Conservation (phyloP, 1,284 basidiomycete genomes). For the Volvariella surrecta region DNA sequence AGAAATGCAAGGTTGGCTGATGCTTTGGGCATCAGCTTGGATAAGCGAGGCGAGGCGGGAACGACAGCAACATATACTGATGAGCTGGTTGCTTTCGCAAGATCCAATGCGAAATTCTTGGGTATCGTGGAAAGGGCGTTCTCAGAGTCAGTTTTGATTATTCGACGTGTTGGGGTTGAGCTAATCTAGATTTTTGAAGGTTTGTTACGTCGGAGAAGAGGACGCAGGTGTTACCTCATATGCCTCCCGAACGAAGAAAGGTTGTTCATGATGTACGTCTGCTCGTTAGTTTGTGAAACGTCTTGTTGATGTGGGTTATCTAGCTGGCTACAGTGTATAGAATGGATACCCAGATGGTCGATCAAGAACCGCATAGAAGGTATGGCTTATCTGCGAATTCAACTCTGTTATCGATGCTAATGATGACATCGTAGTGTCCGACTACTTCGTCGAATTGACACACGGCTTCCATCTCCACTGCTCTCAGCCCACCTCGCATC, state of each 20-base stretch:
- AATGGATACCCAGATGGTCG: slow-evolving; percentile 77
- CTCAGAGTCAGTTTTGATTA: slow-evolving; percentile 44
- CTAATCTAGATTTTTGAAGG: slow-evolving; percentile 21
- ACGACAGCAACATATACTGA: slow-evolving; percentile 42
- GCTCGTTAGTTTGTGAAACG: slow-evolving; percentile 1
- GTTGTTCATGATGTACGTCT: slow-evolving; percentile 62
- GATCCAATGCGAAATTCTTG: slow-evolving; percentile 59
- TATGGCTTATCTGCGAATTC: no score
- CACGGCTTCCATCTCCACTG: slow-evolving; percentile 63
- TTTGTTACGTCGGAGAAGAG: slow-evolving; percentile 65
- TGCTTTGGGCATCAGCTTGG: slow-evolving; percentile 71
- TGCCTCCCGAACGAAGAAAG: slow-evolving; percentile 69
- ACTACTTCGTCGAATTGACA: slow-evolving; percentile 73
- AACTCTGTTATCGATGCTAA: background rate
- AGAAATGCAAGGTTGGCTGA: slow-evolving; percentile 83
- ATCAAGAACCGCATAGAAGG: slow-evolving; percentile 69
- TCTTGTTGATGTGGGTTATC: background rate
- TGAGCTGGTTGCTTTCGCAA: slow-evolving; percentile 55
- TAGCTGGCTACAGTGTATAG: slow-evolving; percentile 70
- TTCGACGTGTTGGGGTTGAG: background rate
- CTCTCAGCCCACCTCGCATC: slow-evolving; percentile 42
- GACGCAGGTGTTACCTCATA: slow-evolving; percentile 72
- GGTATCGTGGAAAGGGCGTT: slow-evolving; percentile 71
- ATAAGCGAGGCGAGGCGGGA: slow-evolving; percentile 16
- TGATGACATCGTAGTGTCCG: slow-evolving; percentile 69